phyloP scores from a whole-genome alignment of 345 rosid genomes.

The Euphorbia peplus region DNA sequence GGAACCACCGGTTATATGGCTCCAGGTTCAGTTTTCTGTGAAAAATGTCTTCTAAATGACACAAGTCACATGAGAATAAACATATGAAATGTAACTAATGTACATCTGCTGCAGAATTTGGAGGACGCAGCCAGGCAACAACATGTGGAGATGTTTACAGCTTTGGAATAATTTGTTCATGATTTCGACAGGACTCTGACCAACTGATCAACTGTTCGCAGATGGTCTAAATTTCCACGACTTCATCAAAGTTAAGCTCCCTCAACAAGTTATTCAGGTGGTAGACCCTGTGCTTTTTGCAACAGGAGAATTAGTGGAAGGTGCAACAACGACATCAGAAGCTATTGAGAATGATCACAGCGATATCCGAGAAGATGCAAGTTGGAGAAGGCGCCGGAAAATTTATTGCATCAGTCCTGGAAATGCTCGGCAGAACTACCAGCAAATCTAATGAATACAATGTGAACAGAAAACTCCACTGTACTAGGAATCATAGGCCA shows the following conservation, averaged over 20 bases:
- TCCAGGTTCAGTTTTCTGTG: constrained; percentile 1
- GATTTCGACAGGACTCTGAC: constrained; percentile 2
- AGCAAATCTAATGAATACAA: background rate
- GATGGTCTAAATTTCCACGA: background rate
- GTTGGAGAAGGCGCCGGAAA: background rate
- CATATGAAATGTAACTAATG: background rate
- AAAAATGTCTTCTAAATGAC: background rate
- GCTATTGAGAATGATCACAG: background rate
- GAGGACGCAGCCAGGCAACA: background rate
- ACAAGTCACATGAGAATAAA: background rate
- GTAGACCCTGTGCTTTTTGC: background rate
- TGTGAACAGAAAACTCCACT: constrained; percentile 6
- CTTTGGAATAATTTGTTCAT: constrained; percentile 6
- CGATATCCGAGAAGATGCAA: background rate
- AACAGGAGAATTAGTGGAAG: background rate
- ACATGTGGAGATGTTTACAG: background rate
- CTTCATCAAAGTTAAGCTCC: background rate
- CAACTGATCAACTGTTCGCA: constrained; percentile 1
- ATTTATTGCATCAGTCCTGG: background rate
- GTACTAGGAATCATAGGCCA: background rate
- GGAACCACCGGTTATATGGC: constrained; percentile 14
- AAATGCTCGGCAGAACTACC: constrained; percentile 2
- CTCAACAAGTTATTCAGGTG: background rate
- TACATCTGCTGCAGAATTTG: constrained; percentile 2
- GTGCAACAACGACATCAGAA: background rate